Conservation (phyloP, 2,329 filamentous ascomycete species). For the Epichloe sylvatica region DNA sequence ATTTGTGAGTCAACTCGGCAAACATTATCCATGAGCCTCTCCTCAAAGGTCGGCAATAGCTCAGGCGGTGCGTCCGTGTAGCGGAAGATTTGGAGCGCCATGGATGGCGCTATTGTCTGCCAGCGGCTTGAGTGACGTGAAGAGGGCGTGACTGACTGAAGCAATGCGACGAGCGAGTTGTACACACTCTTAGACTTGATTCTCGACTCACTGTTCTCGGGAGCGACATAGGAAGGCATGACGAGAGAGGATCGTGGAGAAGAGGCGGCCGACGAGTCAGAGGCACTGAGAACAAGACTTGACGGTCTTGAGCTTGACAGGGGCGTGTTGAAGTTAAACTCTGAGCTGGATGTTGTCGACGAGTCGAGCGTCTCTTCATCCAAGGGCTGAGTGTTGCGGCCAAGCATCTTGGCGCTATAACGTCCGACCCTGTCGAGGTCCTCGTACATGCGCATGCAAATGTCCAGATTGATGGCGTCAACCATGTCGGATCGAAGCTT, state of each 20-base stretch:
- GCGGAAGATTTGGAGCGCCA: slow-evolving; percentile 47
- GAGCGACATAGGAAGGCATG: slow-evolving; percentile 23
- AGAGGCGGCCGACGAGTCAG: slow-evolving; percentile 35
- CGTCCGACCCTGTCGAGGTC: slow-evolving; percentile 33
- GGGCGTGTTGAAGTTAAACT: slow-evolving; percentile 35
- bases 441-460: slow-evolving; percentile 48
- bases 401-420: slow-evolving; percentile 13
- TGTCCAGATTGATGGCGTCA: slow-evolving; percentile 48
- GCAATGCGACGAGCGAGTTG: slow-evolving; percentile 37
- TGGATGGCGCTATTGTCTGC: slow-evolving; percentile 36
- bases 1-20: slow-evolving; percentile 28
- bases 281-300: slow-evolving; percentile 36
- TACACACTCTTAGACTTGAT: slow-evolving; percentile 35
- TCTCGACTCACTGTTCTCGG: slow-evolving; percentile 27
- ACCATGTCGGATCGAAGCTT: slow-evolving; percentile 48
- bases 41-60: slow-evolving; percentile 34
- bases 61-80: slow-evolving; percentile 36
- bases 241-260: slow-evolving; percentile 36
- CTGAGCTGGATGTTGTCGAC: slow-evolving; percentile 13
- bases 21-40: slow-evolving; percentile 32
- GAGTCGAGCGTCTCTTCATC: slow-evolving; percentile 16
- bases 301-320: slow-evolving; percentile 33
- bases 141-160: slow-evolving; percentile 35
- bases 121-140: slow-evolving; percentile 33
- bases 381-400: slow-evolving; percentile 11